phyloP scores from a whole-genome alignment of 805 yeast species.

The Myxozyma sirexii region DNA sequence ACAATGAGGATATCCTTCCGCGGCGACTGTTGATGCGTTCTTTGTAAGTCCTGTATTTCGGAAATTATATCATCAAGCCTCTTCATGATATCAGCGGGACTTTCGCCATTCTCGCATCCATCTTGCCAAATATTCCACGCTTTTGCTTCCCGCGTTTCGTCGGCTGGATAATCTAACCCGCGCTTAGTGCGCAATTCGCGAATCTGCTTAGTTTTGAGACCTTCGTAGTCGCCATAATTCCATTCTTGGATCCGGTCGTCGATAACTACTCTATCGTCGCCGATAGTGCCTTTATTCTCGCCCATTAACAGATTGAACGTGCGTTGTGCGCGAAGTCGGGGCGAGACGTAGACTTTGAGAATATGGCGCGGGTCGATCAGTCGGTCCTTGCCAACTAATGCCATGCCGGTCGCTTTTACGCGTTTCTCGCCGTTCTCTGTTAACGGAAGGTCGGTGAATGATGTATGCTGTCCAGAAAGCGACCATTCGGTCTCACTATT shows the following conservation, averaged over 20 bases:
- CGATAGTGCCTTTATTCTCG: slow-evolving; percentile 1
- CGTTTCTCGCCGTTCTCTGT: slow-evolving; percentile 78
- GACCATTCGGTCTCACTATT: slow-evolving; percentile 89
- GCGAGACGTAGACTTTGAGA: slow-evolving; percentile 73
- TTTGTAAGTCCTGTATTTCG: slow-evolving; percentile 64
- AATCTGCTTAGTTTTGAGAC: slow-evolving; percentile 70
- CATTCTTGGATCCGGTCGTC: slow-evolving; percentile 80
- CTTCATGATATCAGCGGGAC: slow-evolving; percentile 61
- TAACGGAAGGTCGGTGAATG: slow-evolving; percentile 77
- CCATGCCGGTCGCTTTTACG: slow-evolving; percentile 71
- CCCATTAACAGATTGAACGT: slow-evolving; percentile 63
- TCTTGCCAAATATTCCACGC: slow-evolving; percentile 86
- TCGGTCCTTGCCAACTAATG: slow-evolving; percentile 61
- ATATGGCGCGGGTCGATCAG: slow-evolving; percentile 66
- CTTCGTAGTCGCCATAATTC: slow-evolving; percentile 97
- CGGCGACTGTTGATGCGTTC: slow-evolving; percentile 50
- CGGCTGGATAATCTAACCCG: slow-evolving; percentile 52
- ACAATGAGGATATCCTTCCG: slow-evolving; percentile 59
- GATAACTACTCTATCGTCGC: slow-evolving; percentile 43
- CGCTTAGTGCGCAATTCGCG: slow-evolving; percentile 57
- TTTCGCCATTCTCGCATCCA: slow-evolving; percentile 93
- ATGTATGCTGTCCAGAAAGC: slow-evolving; percentile 87
- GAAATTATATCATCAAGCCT: slow-evolving; percentile 73
- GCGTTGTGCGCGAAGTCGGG: slow-evolving; percentile 75
- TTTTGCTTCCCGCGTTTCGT: slow-evolving; percentile 28